Base-by-base conservation (phyloP, 2,329 filamentous ascomycete genomes). In the Sporothrix inflata region DNA sequence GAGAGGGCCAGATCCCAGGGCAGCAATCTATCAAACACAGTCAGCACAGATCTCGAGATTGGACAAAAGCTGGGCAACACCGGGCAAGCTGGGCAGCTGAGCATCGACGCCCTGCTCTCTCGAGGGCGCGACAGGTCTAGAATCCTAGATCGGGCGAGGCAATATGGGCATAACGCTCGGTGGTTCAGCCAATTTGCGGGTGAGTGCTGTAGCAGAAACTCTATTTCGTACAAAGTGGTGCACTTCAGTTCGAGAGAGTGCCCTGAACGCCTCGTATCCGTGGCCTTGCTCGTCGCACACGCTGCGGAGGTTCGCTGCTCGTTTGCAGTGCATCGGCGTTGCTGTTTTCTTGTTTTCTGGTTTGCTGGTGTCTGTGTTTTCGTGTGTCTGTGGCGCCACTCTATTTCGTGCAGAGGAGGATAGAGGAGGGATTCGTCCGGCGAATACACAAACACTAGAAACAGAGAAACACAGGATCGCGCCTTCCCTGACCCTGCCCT, bases 201-300 rank as follows among this genome's bases (percentile, higher is more conserved):
- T 40, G 63, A 60, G 47, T 61, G 65, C 70, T 53, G 70, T n/a
- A 67, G 42, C 24, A 67, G 40, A 14, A 67, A 71, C 70, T 57
- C 61, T 57, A 38, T 53, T 21, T 65, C 38, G 61, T 42, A 40
- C 66, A 53, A 40, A 19, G 66, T 69, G 47, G 45, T 55, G 47
- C 21, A 47, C 47, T 40, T 45, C 47, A 71, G 53, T 51, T 63
- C 60, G 21, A 51, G 57, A 21, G 38, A 42, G 19, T 14, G 57
- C 34, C 57, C 4, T 21, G 38, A 19, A 63, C n/a, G 38, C 38
- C 60, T 63, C 38, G 60, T 45, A 63, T 12, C 60, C 38, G 11
- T 42, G 60, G 11, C 5, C 60, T 40, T 42, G 38, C 38, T 42
- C n/a, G 38, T 42, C 21, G 30, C 57, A 40, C 57, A 2, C 30